A percentile compares a stretch with the other conserved stretches of the same genome.
Conservation (phyloP, 345 rosid genomes). For the Gossypium bickii region DNA sequence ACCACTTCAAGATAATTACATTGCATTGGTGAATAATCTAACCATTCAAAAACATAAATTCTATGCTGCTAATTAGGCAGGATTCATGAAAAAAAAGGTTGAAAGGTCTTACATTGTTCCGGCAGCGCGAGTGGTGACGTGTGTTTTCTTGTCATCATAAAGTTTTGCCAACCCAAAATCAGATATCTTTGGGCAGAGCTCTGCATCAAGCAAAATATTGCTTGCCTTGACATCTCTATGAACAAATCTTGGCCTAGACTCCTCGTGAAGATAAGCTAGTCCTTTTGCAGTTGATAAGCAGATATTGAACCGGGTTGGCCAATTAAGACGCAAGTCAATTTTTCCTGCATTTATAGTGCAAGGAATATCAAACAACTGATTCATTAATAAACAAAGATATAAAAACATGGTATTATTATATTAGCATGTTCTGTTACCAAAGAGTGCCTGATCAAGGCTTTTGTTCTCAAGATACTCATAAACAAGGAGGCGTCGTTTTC, state of each 20-base stretch:
- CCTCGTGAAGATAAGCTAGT: constrained; percentile 49
- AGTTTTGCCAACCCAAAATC: constrained; percentile 64
- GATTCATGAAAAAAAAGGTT: not conserved
- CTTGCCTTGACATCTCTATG: constrained; percentile 58
- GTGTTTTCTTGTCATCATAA: constrained; percentile 48
- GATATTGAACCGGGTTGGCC: constrained; percentile 37
- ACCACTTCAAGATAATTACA: constrained; percentile 31
- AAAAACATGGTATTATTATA: not conserved
- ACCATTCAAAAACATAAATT: not conserved
- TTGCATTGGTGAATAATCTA: not conserved
- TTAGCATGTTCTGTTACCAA: constrained; percentile 30
- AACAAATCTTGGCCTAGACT: constrained; percentile 45
- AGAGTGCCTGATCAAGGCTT: constrained; percentile 69
- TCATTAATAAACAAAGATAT: not conserved
- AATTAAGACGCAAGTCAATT: constrained; percentile 29
- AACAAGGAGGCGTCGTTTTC: constrained; percentile 51
- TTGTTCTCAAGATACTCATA: constrained; percentile 69
- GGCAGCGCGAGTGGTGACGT: constrained; percentile 53
- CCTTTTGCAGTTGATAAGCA: constrained; percentile 49
- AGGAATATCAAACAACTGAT: not conserved
- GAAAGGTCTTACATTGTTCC: constrained; percentile 42
- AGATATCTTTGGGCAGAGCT: constrained; percentile 47
- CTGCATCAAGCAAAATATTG: constrained; percentile 47
- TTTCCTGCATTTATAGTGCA: constrained; percentile 17
- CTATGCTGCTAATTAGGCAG: not conserved